Percentiles rank a stretch among this genome's conserved stretches.
phyloP scores from a whole-genome alignment of 2,329 filamentous ascomycete genomes.

The Trichoderma harzianum region DNA sequence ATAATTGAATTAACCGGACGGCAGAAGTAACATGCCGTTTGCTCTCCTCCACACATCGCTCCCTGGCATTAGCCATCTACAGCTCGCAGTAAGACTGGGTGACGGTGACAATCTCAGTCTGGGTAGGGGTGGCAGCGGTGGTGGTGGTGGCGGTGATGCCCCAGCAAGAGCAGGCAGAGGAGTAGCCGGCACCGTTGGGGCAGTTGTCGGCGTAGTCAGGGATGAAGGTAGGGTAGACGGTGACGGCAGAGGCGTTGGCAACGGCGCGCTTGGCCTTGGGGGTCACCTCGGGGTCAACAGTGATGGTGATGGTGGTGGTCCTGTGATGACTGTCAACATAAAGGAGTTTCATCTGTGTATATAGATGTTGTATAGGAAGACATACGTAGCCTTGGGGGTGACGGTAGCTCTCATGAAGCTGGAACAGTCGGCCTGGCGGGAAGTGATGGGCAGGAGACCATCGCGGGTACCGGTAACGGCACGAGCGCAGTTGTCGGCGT shows the following conservation, averaged over 20 bases:
- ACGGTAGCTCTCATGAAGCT: conserved; percentile 41
- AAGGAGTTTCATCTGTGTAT: background rate
- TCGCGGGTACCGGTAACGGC: conserved; percentile 42
- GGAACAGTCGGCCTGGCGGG: conserved; percentile 39
- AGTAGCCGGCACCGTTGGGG: conserved; percentile 33
- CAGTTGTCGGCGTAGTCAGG: conserved; percentile 42
- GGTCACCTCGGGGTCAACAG: conserved; percentile 32
- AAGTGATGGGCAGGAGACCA: conserved; percentile 33
- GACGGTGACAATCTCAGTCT: conserved; percentile 41
- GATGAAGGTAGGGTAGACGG: conserved; percentile 31
- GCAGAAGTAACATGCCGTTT: background rate
- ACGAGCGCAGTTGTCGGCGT: conserved; percentile 47
- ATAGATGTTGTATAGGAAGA: background rate
- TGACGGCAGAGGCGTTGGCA: conserved; percentile 31
- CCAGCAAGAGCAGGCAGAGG: conserved; percentile 45
- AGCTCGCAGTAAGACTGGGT: conserved; percentile 41
- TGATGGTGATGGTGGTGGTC: conserved; percentile 39
- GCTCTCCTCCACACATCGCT: background rate
- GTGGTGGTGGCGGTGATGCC: conserved; percentile 39
- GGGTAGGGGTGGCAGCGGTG: conserved; percentile 39
- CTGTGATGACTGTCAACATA: conserved; percentile 18
- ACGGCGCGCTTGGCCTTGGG: conserved; percentile 29
- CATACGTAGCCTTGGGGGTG: conserved; percentile 40
- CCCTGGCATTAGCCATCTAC: conserved; percentile 19
- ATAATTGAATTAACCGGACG: background rate